Conservation (phyloP, 192 early-diverging fungal species). For the Entomortierella lignicola region DNA sequence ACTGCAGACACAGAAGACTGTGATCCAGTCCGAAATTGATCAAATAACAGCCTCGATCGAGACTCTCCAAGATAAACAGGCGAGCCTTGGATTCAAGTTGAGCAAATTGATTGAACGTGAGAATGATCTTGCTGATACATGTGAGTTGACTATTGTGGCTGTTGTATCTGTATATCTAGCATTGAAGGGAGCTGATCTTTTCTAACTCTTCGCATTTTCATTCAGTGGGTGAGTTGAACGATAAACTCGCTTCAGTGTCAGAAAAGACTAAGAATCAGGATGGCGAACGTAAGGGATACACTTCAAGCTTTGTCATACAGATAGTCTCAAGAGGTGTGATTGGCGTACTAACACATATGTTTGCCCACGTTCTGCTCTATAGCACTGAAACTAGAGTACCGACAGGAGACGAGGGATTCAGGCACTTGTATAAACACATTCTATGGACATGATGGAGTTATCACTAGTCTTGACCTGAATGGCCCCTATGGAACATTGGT, state of each 20-base stretch:
- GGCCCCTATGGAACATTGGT: constrained; percentile 65
- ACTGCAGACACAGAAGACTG: constrained; percentile 59
- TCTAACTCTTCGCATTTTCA: background rate
- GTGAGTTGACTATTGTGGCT: constrained; percentile 31
- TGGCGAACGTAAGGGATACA: constrained; percentile 35
- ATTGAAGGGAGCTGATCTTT: background rate
- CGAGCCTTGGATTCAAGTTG: constrained; percentile 57
- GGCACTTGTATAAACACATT: constrained; percentile 63
- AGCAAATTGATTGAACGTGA: constrained; percentile 59
- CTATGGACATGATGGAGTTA: constrained; percentile 71
- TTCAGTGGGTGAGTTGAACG: constrained; percentile 61
- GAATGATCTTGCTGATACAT: constrained; percentile 50
- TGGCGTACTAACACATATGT: background rate
- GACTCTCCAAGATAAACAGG: constrained; percentile 58
- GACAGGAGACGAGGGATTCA: constrained; percentile 46
- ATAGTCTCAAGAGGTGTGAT: too few relatives aligned
- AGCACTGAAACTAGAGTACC: constrained; percentile 47
- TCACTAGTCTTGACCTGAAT: constrained; percentile 73
- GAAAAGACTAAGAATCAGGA: constrained; percentile 34
- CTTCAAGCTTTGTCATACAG: too few relatives aligned
- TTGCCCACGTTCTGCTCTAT: background rate
- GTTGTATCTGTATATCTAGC: background rate
- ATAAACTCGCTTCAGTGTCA: constrained; percentile 56
- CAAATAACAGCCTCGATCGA: constrained; percentile 64
- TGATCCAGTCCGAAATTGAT: constrained; percentile 56